Base-by-base conservation (phyloP, 2,329 filamentous ascomycete species). In the Fusarium newnesense region DNA sequence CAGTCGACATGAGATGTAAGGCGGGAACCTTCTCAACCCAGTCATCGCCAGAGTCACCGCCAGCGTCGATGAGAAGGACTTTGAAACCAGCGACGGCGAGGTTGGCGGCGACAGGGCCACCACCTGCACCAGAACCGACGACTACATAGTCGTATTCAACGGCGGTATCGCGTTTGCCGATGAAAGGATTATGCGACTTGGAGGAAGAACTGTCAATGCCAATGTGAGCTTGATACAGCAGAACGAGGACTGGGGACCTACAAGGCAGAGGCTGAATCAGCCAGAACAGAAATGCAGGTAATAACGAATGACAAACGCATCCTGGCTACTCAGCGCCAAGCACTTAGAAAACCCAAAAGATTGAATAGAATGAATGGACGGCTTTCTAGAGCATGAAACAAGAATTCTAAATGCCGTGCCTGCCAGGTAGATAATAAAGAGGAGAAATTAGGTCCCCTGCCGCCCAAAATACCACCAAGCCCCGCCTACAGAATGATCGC, bases 11-110 rank as follows among this genome's bases (percentile, higher is more conserved):
- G 21, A 78, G 68, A 24, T 77, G 68, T 16, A 79, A 40, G 43
- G 79, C 77, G 0, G 80, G 81, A 15, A 80, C 68, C 42, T 74
- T 71, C 56, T 80, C 78, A 1, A 73, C 73, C n/a, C 61, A 60
- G 15, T 70, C 71, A 2, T 77, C 75, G 7, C 84, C 86, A 70
- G 88, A 84, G 73, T 90, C 88, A 49, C 87, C 86, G 50, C 88
- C 88, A 24, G 88, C 88, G 69, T 91, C 89, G 32, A 91, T 84
- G 6, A 90, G 81, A n/a, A 90, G 83, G 9, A 88, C 87, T 67
- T 84, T 87, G 79, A 87, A 84, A 47, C 88, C 88, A 15, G 87
- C 87, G 26, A 86, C 82, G 19, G 89, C 89, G 44, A 91, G 85
- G 50, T 87, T 84, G 49, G 86, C 85, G 10, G 88, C 87, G 8